Evolutionary conservation across 441 rosid species (phyloP).

Genomic region (Macaranga tanarius): DNA sequence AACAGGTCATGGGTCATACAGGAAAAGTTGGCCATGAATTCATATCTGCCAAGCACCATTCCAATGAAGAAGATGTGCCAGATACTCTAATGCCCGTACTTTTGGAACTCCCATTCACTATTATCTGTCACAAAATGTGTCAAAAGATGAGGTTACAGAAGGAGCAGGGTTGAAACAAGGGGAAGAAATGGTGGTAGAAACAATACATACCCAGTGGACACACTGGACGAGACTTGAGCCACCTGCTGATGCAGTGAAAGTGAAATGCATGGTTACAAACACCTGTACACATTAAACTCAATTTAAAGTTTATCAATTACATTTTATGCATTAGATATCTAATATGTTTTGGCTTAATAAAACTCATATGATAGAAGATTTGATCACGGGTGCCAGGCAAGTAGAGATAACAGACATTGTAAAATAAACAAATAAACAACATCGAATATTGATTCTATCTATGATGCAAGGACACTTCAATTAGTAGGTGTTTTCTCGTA

Average conservation of each 20-base stretch:
- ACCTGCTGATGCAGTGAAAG: constrained; percentile 91
- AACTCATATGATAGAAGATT: too few relatives aligned
- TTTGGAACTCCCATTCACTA: constrained; percentile 95
- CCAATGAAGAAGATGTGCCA: not conserved
- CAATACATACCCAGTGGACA: constrained; percentile 40
- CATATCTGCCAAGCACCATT: not conserved
- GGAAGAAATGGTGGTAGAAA: too few relatives aligned
- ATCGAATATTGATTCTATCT: not conserved
- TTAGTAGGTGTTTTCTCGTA: too few relatives aligned
- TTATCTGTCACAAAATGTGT: constrained; percentile 52
- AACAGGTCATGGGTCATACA: too few relatives aligned
- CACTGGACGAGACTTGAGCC: constrained; percentile 93
- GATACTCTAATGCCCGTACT: constrained; percentile 68
- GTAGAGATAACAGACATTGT: too few relatives aligned
- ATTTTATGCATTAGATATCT: not conserved
- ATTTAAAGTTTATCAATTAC: not conserved
- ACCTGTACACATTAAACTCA: constrained; percentile 40
- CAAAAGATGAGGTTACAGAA: too few relatives aligned
- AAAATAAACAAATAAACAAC: too few relatives aligned
- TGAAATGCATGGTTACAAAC: constrained; percentile 91
- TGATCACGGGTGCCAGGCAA: not conserved
- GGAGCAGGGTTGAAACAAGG: not conserved
- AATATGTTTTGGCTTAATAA: not conserved
- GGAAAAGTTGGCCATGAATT: not conserved
- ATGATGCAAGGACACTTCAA: too few relatives aligned